Evolutionary conservation across 441 rosid genomes (phyloP), one percentile per base, ranked within the genome.

Genomic region (Sinapis alba): DNA sequence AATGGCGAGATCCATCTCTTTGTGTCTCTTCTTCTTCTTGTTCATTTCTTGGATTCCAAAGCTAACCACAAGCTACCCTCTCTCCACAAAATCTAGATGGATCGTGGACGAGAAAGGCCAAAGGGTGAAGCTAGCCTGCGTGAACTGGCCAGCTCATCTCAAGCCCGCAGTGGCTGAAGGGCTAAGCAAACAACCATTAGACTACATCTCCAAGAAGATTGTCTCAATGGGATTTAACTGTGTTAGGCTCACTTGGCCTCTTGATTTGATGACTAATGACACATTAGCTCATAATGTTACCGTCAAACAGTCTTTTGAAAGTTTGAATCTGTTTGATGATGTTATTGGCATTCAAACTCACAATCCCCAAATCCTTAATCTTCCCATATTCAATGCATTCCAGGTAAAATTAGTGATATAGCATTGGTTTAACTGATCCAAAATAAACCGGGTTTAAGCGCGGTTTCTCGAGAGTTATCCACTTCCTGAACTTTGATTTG

Each of bases 211-310:
- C 30, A 66, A 73, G 24, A 47, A 26, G 63, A 83, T 93, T 9
- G 60, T 68, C 19, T 64, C 84, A 3, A 70, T 82, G 86, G 94
- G 97, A 41, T 93, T 91, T 74, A 93, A 91, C 69, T 93, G 98
- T 7, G 94, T 89, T 12, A 76, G 98, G 78, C 74, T 91, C 54
- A 93, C 96, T 32, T 93, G 97, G 98, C 91, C 98, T 9, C 85
- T 87, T n/a, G 86, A 63, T 61, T 69, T 93, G 71, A 84, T 80
- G 79, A 93, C 94, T 54, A 80, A 91, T 68, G 84, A 82, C 56
- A 78, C 97, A 0, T 57, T 86, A 38, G 86, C 84, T 26, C 70
- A 2, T 8, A 81, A 84, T 2, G 75, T 84, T 54, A 89, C 93
- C 6, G 95, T 87, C 1, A 74, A 86, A 24, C 87, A 84, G 32